Base-by-base conservation (phyloP, 139 green algal species). In the Picochlorum sp. region DNA sequence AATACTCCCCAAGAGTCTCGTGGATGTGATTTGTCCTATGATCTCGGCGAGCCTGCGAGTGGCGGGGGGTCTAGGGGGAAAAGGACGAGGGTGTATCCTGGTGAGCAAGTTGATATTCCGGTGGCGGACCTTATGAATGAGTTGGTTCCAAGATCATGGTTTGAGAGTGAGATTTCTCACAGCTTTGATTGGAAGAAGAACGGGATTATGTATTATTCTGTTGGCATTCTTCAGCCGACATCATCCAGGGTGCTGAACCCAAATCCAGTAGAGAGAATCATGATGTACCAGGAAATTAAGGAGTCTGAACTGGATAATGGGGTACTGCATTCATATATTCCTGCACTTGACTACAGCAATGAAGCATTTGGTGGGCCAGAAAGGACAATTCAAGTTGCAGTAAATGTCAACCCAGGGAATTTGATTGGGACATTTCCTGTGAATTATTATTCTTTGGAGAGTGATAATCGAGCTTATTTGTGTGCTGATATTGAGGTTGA, bases 61-160 rank as follows among this genome's bases (percentile, higher is more conserved):
- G 47, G 47, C 24, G 47, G 34, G 6, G 34, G 47, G 0, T 52
- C 47, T n/a, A 23, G 16, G 15, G 47, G 47, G 47, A 52, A 8
- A 21, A 52, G 47, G 11, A 52, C 47, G 0, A 52, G 18, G 8
- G 47, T 52, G 47, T 52, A 52, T 52, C 47, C 47, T 13, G 15
- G 47, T n/a, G 47, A 52, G 47, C 47, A n/a, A 18, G 47, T 52
- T 52, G 47, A 52, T 52, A 52, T 52, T 52, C 47, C 47, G 15
- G 47, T 52, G 47, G 18, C 8, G 7, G 47, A 52, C 4, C 47
- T 52, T 20, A 52, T 52, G 47, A 21, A 52, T n/a, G 15, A 21
- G 16, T 24, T 52, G 47, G 47, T 52, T n/a, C 15, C 47, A 23
- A 8, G 47, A 9, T 52, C 47, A 1, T 52, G 47, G 47, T 52